phyloP scores from a whole-genome alignment of 768 basidiomycete genomes.

The Tricholoma furcatifolium region DNA sequence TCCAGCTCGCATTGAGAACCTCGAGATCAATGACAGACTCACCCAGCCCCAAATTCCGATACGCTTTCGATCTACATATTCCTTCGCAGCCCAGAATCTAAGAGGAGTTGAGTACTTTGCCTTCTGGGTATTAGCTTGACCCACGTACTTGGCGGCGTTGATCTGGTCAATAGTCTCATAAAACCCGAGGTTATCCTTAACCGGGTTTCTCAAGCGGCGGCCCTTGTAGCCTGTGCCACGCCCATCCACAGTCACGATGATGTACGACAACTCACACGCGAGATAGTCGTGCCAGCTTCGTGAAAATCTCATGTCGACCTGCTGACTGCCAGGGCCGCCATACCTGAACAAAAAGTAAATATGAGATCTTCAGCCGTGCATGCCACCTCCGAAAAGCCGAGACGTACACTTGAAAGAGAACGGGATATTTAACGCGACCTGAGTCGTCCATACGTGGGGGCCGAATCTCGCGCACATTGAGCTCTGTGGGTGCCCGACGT shows the following conservation, averaged over 20 bases:
- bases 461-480: slow-evolving; percentile 89
- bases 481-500: slow-evolving; percentile 43
- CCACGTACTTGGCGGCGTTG: slow-evolving; percentile 74
- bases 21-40: slow-evolving; percentile 26
- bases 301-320: slow-evolving; percentile 61
- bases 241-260: slow-evolving; percentile 88
- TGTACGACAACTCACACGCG: slow-evolving; percentile 75
- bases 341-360: slow-evolving; percentile 49
- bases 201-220: slow-evolving; percentile 76
- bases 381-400: slow-evolving; percentile 4
- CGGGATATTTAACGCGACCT: slow-evolving; percentile 94
- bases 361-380: slow-evolving; percentile 10
- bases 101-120: background rate
- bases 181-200: slow-evolving; percentile 86
- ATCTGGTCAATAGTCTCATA: slow-evolving; percentile 91
- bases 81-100: slow-evolving; percentile 81
- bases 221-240: slow-evolving; percentile 94
- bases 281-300: slow-evolving; percentile 90
- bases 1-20: slow-evolving; percentile 6
- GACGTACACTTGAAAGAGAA: slow-evolving; percentile 81
- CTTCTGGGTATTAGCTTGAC: slow-evolving; percentile 7
- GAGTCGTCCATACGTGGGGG: slow-evolving; percentile 93
- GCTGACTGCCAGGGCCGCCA: slow-evolving; percentile 87
- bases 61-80: slow-evolving; percentile 83
- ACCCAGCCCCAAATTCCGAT: slow-evolving; percentile 99